Evolutionary conservation across 805 yeast species (phyloP).

Genomic region (Sungouiella thailandica): DNA sequence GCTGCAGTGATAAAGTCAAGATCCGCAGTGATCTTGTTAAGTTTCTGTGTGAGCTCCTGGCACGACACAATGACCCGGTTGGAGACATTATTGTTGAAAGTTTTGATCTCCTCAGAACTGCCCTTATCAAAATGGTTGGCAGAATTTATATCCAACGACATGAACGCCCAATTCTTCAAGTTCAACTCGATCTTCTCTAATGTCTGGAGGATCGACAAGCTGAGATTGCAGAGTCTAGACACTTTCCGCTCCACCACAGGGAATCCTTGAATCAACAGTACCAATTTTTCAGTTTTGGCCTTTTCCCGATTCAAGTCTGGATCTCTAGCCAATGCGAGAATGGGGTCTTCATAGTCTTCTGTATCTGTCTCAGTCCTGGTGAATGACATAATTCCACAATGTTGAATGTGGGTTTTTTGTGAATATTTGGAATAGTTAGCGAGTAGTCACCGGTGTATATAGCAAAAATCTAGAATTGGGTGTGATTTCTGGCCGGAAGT

Average conservation of each 20-base stretch:
- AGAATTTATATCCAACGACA: conserved; percentile 46
- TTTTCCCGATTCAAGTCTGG: conserved; percentile 43
- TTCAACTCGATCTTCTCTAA: conserved; percentile 45
- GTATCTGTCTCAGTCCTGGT: conserved; percentile 6
- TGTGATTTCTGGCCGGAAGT: too few relatives aligned
- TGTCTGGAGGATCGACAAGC: conserved; percentile 44
- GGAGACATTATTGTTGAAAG: conserved; percentile 51
- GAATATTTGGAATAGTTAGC: too few relatives aligned
- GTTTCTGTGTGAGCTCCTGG: conserved; percentile 39
- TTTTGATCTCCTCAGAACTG: conserved; percentile 16
- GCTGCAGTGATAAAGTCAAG: conserved; percentile 43
- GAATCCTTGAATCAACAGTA: conserved; percentile 40
- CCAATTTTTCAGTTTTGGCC: conserved; percentile 34
- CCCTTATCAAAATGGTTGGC: conserved; percentile 30
- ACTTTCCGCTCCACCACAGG: conserved; percentile 39
- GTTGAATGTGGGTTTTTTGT: too few relatives aligned
- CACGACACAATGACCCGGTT: conserved; percentile 49
- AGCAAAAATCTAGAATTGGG: too few relatives aligned
- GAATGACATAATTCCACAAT: too few relatives aligned
- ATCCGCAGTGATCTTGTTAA: conserved; percentile 40
- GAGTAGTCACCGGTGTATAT: too few relatives aligned
- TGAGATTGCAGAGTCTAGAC: conserved; percentile 43
- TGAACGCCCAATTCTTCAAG: conserved; percentile 51
- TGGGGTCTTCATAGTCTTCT: conserved; percentile 45
- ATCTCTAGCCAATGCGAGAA: conserved; percentile 43